These are phyloP conservation scores for Pelargonium cotyledonis DNA, from an alignment of 441 rosid genomes.

Conservation along the genomic window DNA sequence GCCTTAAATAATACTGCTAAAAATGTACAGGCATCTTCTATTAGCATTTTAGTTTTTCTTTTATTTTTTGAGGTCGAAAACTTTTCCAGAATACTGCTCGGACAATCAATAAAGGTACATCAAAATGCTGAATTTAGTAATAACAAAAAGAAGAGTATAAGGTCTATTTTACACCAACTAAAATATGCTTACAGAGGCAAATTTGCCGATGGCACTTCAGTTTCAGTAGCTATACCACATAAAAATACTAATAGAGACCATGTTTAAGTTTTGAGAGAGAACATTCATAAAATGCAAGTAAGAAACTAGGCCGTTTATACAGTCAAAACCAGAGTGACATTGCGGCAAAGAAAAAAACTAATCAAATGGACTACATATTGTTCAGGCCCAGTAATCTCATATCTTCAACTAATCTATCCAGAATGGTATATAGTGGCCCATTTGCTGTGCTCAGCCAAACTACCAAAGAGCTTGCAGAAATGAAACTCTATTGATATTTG, in stretches of 20 bases:
- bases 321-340: background rate
- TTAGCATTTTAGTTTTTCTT: background rate
- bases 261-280: background rate
- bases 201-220: background rate
- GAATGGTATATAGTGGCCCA: background rate
- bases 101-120: too few species aligned
- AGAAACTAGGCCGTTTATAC: background rate
- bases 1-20: background rate
- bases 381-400: too few species aligned
- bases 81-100: too few species aligned
- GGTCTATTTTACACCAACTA: background rate
- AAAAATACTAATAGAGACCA: background rate
- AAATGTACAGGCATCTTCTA: background rate
- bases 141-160: too few species aligned
- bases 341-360: background rate
- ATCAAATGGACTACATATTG: background rate
- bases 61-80: background rate
- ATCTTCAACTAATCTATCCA: background rate
- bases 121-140: too few species aligned
- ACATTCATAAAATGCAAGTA: background rate
- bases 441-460: background rate
- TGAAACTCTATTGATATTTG: background rate
- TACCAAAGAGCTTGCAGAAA: background rate
- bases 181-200: background rate
- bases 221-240: background rate